Conservation (phyloP, 2,329 filamentous ascomycete genomes). For the Phaeosphaeria sp. region DNA sequence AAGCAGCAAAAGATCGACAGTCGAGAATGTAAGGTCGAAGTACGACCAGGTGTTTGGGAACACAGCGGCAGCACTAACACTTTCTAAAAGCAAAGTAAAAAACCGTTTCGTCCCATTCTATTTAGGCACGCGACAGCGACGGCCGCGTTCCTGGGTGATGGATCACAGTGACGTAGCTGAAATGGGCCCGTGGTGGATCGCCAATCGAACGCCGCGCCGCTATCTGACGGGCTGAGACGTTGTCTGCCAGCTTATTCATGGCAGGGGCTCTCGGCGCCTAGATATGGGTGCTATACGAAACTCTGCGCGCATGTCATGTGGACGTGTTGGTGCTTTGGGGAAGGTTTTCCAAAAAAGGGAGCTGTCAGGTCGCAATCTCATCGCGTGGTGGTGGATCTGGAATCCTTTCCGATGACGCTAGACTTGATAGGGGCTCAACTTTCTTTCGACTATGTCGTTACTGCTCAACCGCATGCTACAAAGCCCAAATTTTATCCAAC, state of each 20-base stretch:
- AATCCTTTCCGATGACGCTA: not conserved
- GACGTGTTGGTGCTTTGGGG: not conserved
- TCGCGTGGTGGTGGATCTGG: not conserved
- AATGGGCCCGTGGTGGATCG: conserved; percentile 1
- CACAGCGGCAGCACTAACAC: not conserved
- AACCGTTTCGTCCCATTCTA: not conserved
- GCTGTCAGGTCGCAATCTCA: not conserved
- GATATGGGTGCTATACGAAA: not conserved
- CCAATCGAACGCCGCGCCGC: conserved; percentile 8
- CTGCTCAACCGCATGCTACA: not conserved
- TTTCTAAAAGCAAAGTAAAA: not conserved
- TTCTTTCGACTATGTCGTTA: not conserved
- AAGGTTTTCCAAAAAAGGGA: not conserved
- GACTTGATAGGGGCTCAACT: not conserved
- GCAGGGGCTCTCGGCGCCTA: conserved; percentile 5
- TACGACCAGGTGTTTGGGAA: not conserved
- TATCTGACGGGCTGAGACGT: conserved; percentile 2
- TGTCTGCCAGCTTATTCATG: conserved; percentile 7
- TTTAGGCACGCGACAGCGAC: conserved; percentile 10
- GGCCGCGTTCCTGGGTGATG: conserved; percentile 11
- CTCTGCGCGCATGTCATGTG: not conserved
- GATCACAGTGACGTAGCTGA: conserved; percentile 11
- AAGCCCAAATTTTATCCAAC: no score
- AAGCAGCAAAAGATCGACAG: not conserved
- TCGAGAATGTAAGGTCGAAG: not conserved